Percentiles rank a stretch among this genome's conserved stretches.
phyloP scores from a whole-genome alignment of 352 stramenopile species.

The Aphanomyces invadans region DNA sequence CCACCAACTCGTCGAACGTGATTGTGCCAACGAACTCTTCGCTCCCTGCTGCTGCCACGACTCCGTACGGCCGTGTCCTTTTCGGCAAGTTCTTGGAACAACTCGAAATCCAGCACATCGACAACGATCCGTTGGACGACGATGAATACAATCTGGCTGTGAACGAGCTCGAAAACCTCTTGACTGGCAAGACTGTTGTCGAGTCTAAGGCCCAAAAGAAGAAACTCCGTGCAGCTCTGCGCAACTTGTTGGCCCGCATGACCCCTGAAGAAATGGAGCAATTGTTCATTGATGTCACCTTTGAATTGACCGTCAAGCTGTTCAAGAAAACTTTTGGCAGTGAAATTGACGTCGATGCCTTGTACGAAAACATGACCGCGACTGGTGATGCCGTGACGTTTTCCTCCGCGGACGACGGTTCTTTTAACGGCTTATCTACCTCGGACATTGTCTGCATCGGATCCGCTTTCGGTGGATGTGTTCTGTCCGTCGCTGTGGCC shows the following conservation, averaged over 20 bases:
- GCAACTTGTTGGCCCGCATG: conserved; percentile 8
- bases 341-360: neutral
- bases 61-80: neutral
- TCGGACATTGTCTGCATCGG: conserved; percentile 13
- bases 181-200: neutral
- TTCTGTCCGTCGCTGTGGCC: conserved; percentile 9
- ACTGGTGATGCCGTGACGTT: neutral
- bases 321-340: conserved; percentile 6
- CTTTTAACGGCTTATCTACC: neutral
- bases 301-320: conserved; percentile 7
- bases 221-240: neutral
- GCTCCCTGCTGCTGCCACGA: neutral
- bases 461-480: conserved; percentile 10
- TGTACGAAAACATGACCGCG: neutral
- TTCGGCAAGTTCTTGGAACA: conserved; percentile 1
- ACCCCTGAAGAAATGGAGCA: conserved; percentile 13
- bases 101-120: conserved; percentile 19
- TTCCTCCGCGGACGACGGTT: neutral
- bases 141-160: conserved; percentile 15
- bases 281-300: neutral
- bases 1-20: neutral
- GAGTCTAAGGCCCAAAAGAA: neutral
- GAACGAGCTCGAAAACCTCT: neutral
- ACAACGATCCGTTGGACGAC: conserved; percentile 8
- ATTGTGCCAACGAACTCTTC: neutral